These are phyloP conservation scores for Hypoxylon lienhwacheense DNA, from an alignment of 495 filamentous ascomycete genomes.

Conservation along the genomic window DNA sequence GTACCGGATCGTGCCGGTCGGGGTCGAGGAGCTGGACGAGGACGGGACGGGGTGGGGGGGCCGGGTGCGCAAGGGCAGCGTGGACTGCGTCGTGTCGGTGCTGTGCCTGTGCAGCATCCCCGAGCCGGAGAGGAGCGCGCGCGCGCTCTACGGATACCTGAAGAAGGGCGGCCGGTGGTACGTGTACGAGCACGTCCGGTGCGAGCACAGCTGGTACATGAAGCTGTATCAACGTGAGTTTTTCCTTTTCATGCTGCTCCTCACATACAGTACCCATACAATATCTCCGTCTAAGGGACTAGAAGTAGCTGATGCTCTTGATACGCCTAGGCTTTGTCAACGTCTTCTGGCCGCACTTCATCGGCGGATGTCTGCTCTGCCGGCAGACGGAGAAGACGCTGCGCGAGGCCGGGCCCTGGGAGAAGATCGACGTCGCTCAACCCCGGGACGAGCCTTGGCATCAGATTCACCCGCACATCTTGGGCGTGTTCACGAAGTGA, in stretches of 20 bases:
- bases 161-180: slow-evolving; percentile 69
- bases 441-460: slow-evolving; percentile 51
- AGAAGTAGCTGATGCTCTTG: no score
- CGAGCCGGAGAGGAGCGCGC: slow-evolving; percentile 57
- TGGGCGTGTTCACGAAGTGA: slow-evolving; percentile 56
- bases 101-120: slow-evolving; percentile 75
- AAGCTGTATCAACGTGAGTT: slow-evolving; percentile 54
- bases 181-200: slow-evolving; percentile 70
- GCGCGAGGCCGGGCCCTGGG: slow-evolving; percentile 59
- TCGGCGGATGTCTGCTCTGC: slow-evolving; percentile 63
- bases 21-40: slow-evolving; percentile 58
- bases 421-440: slow-evolving; percentile 53
- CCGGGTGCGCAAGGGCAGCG: slow-evolving; percentile 52
- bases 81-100: slow-evolving; percentile 70
- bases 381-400: slow-evolving; percentile 59
- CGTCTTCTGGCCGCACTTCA: slow-evolving; percentile 54
- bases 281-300: no score
- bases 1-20: slow-evolving; percentile 66
- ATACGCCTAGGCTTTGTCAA: slow-evolving; percentile 43
- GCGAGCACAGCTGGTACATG: slow-evolving; percentile 50
- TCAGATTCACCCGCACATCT: slow-evolving; percentile 56
- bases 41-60: slow-evolving; percentile 45
- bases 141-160: slow-evolving; percentile 62
- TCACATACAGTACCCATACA: background rate
- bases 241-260: background rate